Percentiles rank a stretch among this genome's conserved stretches.
Evolutionary conservation across 2,329 filamentous ascomycete genomes (phyloP).

Genomic region (Cephalotrichum gorgonifer): DNA sequence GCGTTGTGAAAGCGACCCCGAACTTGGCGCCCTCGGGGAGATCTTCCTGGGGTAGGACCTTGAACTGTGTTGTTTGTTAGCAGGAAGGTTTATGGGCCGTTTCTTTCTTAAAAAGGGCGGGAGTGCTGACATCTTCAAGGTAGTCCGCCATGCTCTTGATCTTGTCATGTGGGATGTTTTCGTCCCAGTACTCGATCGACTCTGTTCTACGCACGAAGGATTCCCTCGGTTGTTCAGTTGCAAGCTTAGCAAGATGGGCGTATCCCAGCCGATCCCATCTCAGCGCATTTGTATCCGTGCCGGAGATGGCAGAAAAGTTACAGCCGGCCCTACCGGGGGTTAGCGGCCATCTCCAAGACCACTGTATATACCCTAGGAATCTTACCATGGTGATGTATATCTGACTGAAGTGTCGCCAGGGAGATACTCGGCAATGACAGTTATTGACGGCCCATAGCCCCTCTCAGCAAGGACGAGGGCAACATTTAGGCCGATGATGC

Average conservation of each 20-base stretch:
- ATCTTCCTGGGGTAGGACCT: slow-evolving; percentile 15
- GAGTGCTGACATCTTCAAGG: slow-evolving; percentile 25
- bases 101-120: neutral
- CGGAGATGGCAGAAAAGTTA: slow-evolving; percentile 33
- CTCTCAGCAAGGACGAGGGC: slow-evolving; percentile 22
- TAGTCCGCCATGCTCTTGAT: slow-evolving; percentile 28
- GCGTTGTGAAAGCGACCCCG: slow-evolving; percentile 23
- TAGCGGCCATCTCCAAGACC: neutral
- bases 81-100: neutral
- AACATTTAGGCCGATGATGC: slow-evolving; percentile 28
- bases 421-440: slow-evolving; percentile 27
- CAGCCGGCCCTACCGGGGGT: slow-evolving; percentile 25
- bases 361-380: too few relatives aligned
- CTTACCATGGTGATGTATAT: slow-evolving; percentile 31
- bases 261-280: slow-evolving; percentile 30
- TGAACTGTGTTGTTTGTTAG: slow-evolving; percentile 17
- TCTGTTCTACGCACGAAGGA: slow-evolving; percentile 24
- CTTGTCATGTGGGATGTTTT: slow-evolving; percentile 24
- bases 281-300: slow-evolving; percentile 26
- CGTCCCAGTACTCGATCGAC: slow-evolving; percentile 30
- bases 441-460: slow-evolving; percentile 21
- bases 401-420: slow-evolving; percentile 25
- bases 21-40: slow-evolving; percentile 21
- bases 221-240: slow-evolving; percentile 16
- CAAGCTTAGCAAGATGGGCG: slow-evolving; percentile 22